A percentile compares a stretch with the other conserved stretches of the same genome.
Evolutionary conservation across 805 yeast species (phyloP).

Genomic region (Candida tibetensis): DNA sequence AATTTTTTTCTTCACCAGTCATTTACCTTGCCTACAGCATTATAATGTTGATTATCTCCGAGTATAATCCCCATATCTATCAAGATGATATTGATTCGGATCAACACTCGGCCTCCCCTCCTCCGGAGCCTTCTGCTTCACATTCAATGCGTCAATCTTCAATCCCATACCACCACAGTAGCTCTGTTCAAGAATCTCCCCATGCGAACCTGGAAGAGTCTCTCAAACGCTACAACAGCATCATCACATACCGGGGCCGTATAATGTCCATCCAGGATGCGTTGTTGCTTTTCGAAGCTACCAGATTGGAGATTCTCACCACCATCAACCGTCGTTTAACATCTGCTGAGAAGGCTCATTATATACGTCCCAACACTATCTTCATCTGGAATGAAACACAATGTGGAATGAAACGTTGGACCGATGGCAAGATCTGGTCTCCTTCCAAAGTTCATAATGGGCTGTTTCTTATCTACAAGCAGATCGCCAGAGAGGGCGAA

Average conservation of each 20-base stretch:
- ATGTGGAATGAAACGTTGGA: conserved; percentile 75
- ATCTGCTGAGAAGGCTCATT: conserved; percentile 47
- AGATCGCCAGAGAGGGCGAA: conserved; percentile 33
- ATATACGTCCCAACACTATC: conserved; percentile 56
- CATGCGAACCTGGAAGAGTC: no score
- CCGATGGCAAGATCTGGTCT: conserved; percentile 73
- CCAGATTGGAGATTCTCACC: conserved; percentile 54
- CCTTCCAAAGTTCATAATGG: conserved; percentile 56
- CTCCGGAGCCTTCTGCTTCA: no score
- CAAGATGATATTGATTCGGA: background rate
- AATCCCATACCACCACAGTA: no score
- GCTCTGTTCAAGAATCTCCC: no score
- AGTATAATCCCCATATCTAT: conserved; percentile 5
- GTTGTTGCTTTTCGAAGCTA: conserved; percentile 61
- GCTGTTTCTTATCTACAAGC: conserved; percentile 47
- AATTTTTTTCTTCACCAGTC: background rate
- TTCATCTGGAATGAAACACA: conserved; percentile 72
- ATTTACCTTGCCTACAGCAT: no score
- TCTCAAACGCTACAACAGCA: background rate
- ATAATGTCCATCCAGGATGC: conserved; percentile 61
- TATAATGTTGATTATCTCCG: conserved; percentile 7
- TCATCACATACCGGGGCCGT: conserved; percentile 54
- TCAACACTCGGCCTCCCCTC: no score
- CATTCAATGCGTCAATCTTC: no score
- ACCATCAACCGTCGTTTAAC: conserved; percentile 57